Conservation (phyloP, 495 filamentous ascomycete species). For the Poronia punctata region DNA sequence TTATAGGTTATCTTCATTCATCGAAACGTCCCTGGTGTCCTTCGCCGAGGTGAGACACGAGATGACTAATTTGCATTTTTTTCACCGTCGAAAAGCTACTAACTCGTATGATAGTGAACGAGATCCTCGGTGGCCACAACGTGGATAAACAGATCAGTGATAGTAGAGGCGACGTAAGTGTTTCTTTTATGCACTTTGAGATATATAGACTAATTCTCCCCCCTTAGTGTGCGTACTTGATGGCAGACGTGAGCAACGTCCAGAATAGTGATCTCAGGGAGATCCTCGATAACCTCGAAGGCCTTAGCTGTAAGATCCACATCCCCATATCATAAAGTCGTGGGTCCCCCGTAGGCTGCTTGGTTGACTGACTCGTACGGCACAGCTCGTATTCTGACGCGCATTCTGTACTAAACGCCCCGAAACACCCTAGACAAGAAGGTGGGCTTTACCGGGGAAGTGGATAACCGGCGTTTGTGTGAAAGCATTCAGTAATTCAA, state of each 20-base stretch:
- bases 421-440: not conserved
- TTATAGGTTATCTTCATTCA: conserved; percentile 84
- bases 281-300: conserved; percentile 74
- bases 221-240: conserved; percentile 75
- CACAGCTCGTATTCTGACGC: conserved; percentile 74
- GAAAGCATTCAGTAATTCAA: conserved; percentile 14
- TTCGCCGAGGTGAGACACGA: conserved; percentile 60
- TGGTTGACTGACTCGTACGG: conserved; percentile 8
- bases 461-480: conserved; percentile 5
- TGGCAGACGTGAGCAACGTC: conserved; percentile 94
- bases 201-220: conserved; percentile 10
- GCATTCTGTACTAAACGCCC: conserved; percentile 76
- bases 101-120: conserved; percentile 58
- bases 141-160: conserved; percentile 98
- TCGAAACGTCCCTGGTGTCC: conserved; percentile 87
- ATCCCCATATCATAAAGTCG: conserved; percentile 1
- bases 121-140: conserved; percentile 88
- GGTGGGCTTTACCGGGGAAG: not conserved
- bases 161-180: conserved; percentile 75
- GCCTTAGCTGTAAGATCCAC: conserved; percentile 62
- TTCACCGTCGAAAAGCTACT: conserved; percentile 2
- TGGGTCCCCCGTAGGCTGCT: too few relatives aligned
- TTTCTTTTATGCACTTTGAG: not conserved
- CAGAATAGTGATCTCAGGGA: conserved; percentile 74
- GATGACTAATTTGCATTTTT: not conserved